These are phyloP conservation scores for Phyllosticta ampelicida DNA, from an alignment of 2,329 filamentous ascomycete species.

Conservation along the genomic window DNA sequence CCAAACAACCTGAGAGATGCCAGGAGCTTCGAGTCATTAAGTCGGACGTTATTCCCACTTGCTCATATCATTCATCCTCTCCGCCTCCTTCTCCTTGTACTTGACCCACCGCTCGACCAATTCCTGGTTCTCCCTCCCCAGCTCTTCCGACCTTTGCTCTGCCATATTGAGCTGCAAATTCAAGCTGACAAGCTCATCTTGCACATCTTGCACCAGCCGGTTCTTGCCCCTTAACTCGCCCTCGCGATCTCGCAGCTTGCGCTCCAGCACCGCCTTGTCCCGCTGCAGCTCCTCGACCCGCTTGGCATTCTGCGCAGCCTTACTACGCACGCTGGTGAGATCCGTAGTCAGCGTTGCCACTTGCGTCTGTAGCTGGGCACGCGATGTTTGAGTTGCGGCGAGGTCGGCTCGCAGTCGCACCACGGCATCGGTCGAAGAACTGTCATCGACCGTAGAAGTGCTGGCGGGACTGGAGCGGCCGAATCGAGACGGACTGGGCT, in stretches of 20 bases:
- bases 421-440: conserved; percentile 16
- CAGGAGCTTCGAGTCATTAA: neutral
- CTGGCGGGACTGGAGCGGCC: conserved; percentile 16
- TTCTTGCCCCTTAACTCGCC: conserved; percentile 78
- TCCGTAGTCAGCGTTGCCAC: conserved; percentile 54
- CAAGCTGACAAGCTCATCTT: conserved; percentile 84
- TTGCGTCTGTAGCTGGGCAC: conserved; percentile 54
- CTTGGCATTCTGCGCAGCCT: conserved; percentile 48
- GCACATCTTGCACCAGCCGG: conserved; percentile 74
- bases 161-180: conserved; percentile 82
- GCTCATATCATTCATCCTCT: conserved; percentile 58
- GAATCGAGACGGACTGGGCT: conserved; percentile 10
- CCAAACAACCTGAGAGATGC: neutral
- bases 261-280: conserved; percentile 51
- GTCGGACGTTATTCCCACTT: conserved; percentile 1
- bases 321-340: conserved; percentile 50
- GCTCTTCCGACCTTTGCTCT: conserved; percentile 61
- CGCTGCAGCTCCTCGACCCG: conserved; percentile 51
- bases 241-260: conserved; percentile 66
- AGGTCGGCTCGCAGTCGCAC: conserved; percentile 49
- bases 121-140: conserved; percentile 76
- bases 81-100: conserved; percentile 73
- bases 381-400: conserved; percentile 64
- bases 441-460: conserved; percentile 16
- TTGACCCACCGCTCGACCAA: conserved; percentile 87